Base-by-base conservation (phyloP, 768 basidiomycete species). In the Lactarius psammicola region DNA sequence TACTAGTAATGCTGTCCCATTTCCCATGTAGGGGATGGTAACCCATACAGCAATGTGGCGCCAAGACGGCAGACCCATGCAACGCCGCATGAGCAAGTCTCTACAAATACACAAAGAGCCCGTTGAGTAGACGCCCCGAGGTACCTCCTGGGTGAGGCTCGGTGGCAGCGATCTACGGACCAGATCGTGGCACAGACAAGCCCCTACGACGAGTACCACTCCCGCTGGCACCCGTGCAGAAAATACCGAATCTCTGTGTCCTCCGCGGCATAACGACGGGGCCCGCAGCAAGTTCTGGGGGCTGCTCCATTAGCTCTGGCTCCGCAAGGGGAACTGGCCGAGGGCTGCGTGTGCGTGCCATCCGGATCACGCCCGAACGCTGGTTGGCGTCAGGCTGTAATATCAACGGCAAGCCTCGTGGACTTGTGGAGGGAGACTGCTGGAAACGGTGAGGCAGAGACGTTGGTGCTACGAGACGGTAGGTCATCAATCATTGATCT, bases 291-390 rank as follows among this genome's bases (percentile, higher is more conserved):
- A 4, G 46, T 46, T 60, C 64, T 30, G 59, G 59, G 5, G 44
- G 56, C 9, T 60, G 30, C 13, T 36, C 34, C 5, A 17, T 34
- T 26, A 33, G 57, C 13, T 58, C 62, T 8, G 20, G 36, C 8
- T 65, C 67, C 11, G 17, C 56, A 30, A 23, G 36, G 38, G 38
- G 36, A 31, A 46, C 36, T 5, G 49, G 46, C 15, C 63, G 69
- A 56, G 69, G 69, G 53, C 44, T 68, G 30, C 67, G 69, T 53
- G 69, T 68, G 58, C 69, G 69, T 5, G 67, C 63, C 60, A 64
- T 64, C 58, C 58, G 57, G 51, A 61, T 60, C 44, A 23, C 34
- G 28, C 65, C 66, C 56, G 59, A 55, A 40, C 49, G 54, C 42
- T 57, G 26, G 30, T 40, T 53, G 11, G 34, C n/a, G 59, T 70